These are phyloP conservation scores for Rhodamnia argentea DNA, from an alignment of 345 rosid genomes.

Conservation along the genomic window DNA sequence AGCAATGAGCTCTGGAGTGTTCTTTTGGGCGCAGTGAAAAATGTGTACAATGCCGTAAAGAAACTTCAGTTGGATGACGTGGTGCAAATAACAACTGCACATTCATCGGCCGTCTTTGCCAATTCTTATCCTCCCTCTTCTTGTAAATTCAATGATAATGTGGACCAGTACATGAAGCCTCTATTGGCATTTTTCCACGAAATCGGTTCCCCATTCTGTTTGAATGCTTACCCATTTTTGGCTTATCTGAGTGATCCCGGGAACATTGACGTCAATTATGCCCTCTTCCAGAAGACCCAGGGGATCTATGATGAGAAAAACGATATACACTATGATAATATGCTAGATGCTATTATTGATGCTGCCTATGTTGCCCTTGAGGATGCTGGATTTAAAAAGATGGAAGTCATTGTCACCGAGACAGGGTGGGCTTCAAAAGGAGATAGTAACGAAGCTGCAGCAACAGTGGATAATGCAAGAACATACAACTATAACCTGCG, in stretches of 20 bases:
- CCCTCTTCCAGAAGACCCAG: slow-evolving; percentile 64
- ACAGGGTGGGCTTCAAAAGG: slow-evolving; percentile 98
- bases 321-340: slow-evolving; percentile 74
- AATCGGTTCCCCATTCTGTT: slow-evolving; percentile 89
- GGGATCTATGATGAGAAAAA: slow-evolving; percentile 69
- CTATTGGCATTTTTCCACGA: slow-evolving; percentile 64
- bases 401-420: slow-evolving; percentile 89
- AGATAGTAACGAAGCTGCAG: slow-evolving; percentile 77
- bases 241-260: slow-evolving; percentile 63
- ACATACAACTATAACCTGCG: slow-evolving; percentile 84
- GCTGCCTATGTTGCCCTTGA: slow-evolving; percentile 86
- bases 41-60: slow-evolving; percentile 53
- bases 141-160: slow-evolving; percentile 55
- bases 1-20: slow-evolving; percentile 50
- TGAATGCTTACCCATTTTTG: slow-evolving; percentile 92
- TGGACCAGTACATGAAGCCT: slow-evolving; percentile 79
- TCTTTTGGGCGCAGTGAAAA: slow-evolving; percentile 72
- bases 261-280: slow-evolving; percentile 85
- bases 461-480: slow-evolving; percentile 71
- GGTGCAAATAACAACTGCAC: slow-evolving; percentile 83
- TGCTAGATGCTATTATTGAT: slow-evolving; percentile 99
- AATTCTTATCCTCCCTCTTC: slow-evolving; percentile 92
- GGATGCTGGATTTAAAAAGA: slow-evolving; percentile 68
- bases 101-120: slow-evolving; percentile 84
- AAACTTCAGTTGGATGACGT: slow-evolving; percentile 44